Evolutionary conservation across 306 rosid genomes (phyloP).

Genomic region (Acmispon strigosus): DNA sequence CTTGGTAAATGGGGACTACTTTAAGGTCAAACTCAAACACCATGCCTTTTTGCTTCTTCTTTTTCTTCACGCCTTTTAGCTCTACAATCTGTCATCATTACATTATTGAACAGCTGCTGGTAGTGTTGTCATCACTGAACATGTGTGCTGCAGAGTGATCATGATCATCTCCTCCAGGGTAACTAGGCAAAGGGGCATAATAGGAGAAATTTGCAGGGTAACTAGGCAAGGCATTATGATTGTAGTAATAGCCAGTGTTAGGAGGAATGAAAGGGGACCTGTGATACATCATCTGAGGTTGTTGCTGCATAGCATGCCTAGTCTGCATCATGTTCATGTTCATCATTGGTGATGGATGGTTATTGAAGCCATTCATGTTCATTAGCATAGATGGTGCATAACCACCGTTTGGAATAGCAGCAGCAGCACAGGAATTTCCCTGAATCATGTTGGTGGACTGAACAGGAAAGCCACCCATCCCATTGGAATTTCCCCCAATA

Average conservation of each 20-base stretch:
- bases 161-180: background rate
- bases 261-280: conserved; percentile 65
- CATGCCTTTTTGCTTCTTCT: background rate
- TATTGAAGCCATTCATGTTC: conserved; percentile 55
- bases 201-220: conserved; percentile 28
- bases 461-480: conserved; percentile 41
- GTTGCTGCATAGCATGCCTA: conserved; percentile 59
- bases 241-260: conserved; percentile 66
- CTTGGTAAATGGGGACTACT: conserved; percentile 13
- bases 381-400: conserved; percentile 42
- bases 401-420: conserved; percentile 35
- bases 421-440: conserved; percentile 21
- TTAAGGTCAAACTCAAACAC: conserved; percentile 21
- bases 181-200: conserved; percentile 26
- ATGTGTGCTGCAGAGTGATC: conserved; percentile 59
- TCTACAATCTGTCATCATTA: conserved; percentile 28
- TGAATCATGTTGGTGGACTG: conserved; percentile 36
- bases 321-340: conserved; percentile 59
- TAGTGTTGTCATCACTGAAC: conserved; percentile 75
- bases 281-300: conserved; percentile 87
- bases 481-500: conserved; percentile 38
- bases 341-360: conserved; percentile 49
- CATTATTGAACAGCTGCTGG: conserved; percentile 76
- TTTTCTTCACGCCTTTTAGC: background rate
- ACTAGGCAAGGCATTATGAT: conserved; percentile 35